Base-by-base conservation (phyloP, 2,329 filamentous ascomycete genomes). In the Aspergillus calidoustus region DNA sequence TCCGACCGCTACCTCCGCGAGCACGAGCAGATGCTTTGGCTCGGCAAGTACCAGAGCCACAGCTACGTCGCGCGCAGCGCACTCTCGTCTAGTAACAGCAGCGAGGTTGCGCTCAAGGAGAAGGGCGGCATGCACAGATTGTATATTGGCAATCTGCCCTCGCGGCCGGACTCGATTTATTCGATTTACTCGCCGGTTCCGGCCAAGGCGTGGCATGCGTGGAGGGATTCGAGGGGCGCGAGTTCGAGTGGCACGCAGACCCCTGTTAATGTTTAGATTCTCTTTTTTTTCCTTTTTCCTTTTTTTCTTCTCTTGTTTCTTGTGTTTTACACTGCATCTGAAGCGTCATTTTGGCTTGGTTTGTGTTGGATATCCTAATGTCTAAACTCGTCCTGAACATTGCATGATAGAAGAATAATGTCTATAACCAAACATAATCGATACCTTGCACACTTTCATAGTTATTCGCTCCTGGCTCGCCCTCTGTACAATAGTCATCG, bases 11-110 rank as follows among this genome's bases (percentile, higher is more conserved):
- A 87, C 66, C 79, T 87, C 19, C 81, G 86, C 31, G 85, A 87
- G 70, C 85, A 87, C 69, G 85, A 87, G 68, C 85, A 88, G 68
- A 84, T 83, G 81, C 81, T 84, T 51, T 85, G 83, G 83, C 71
- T 79, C 31, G 76, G 75, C 44, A 78, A 78, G 62, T 68, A 64
- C 47, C 64, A 66, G 59, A 62, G 59, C 19, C 61, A 56, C 19
- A 66, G 64, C 46, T 66, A 62, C 19, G 52, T 66, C 8, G 57
- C 61, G n/a, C 56, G 62, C 8, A 59, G 56, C 7, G 58, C 64
- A 7, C 30, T 55, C 1, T 55, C 56, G 6, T 56, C 54, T 2
- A 55, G 49, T 7, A 59, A 51, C 3, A 61, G 60, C 13, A 61
- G 61, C 28, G 59, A 28, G 9, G 7, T 44, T 6, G 4, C 47